A percentile compares a stretch with the other conserved stretches of the same genome.
phyloP scores from a whole-genome alignment of 2,329 filamentous ascomycete species.

The Tolypocladium amazonense region DNA sequence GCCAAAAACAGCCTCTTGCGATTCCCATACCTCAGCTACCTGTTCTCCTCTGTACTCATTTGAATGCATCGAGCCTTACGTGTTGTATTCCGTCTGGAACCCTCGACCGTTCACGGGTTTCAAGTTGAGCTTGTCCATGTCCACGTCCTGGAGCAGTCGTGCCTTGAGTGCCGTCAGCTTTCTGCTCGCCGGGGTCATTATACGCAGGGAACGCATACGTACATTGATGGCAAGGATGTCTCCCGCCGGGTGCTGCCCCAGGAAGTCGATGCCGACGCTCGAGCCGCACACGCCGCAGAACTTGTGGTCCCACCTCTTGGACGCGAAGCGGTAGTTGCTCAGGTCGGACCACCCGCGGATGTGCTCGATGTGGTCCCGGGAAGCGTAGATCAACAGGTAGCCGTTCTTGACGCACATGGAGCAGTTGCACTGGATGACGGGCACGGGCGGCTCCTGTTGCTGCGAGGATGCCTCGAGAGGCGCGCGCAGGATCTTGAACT shows the following conservation, averaged over 20 bases:
- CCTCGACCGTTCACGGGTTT: neutral
- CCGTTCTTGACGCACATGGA: neutral
- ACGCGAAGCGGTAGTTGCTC: neutral
- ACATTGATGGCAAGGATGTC: neutral
- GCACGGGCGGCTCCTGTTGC: no score
- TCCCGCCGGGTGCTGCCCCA: neutral
- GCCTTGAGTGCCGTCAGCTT: neutral
- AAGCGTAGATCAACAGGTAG: neutral
- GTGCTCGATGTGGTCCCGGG: neutral
- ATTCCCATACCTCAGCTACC: neutral
- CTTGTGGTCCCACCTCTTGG: neutral
- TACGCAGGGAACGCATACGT: neutral
- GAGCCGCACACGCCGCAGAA: neutral
- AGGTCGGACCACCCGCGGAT: neutral
- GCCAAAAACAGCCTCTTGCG: neutral
- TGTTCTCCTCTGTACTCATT: neutral
- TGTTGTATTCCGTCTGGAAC: neutral
- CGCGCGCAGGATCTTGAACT: neutral
- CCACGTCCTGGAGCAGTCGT: neutral
- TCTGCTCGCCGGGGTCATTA: no score
- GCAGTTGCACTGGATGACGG: neutral
- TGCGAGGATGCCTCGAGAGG: neutral
- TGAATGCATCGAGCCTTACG: neutral
- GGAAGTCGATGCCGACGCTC: neutral
- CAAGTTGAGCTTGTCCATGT: neutral